A percentile compares a stretch with the other conserved stretches of the same genome.
Conservation (phyloP, 2,329 filamentous ascomycete species). For the Albophoma yamanashiensis region DNA sequence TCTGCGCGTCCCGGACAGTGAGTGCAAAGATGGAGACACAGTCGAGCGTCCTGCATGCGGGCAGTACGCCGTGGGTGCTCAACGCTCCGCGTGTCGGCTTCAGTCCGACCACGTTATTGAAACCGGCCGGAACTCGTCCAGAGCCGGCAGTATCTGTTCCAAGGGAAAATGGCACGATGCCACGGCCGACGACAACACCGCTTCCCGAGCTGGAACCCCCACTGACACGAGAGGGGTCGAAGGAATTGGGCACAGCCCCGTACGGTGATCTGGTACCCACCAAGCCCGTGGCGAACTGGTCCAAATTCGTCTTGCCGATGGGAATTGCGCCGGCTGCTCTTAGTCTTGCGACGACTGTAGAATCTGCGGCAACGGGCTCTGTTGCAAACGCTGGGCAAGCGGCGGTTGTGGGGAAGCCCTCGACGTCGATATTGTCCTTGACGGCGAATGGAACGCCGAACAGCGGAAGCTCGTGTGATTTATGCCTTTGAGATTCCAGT, state of each 20-base stretch:
- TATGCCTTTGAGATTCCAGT: conserved; percentile 2
- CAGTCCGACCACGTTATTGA: conserved; percentile 41
- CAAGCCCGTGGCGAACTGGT: conserved; percentile 53
- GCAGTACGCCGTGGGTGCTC: conserved; percentile 36
- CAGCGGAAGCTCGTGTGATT: conserved; percentile 28
- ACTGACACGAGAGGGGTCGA: conserved; percentile 22
- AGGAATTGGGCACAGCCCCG: conserved; percentile 43
- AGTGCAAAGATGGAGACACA: conserved; percentile 43
- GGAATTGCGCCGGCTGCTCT: conserved; percentile 43
- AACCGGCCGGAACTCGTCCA: conserved; percentile 39
- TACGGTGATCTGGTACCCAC: conserved; percentile 50
- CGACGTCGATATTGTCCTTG: conserved; percentile 46
- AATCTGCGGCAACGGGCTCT: conserved; percentile 30
- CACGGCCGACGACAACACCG: conserved; percentile 41
- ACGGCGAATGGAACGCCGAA: conserved; percentile 47
- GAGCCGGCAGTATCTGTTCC: conserved; percentile 47
- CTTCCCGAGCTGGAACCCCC: conserved; percentile 51
- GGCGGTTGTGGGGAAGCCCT: conserved; percentile 39
- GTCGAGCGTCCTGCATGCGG: conserved; percentile 46
- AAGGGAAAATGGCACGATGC: conserved; percentile 43
- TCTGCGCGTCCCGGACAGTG: conserved; percentile 37
- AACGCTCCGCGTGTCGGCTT: conserved; percentile 43
- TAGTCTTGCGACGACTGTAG: conserved; percentile 36
- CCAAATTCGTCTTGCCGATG: conserved; percentile 49
- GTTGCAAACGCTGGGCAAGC: conserved; percentile 38